Evolutionary conservation across 768 basidiomycete genomes (phyloP).

Genomic region (Butyriboletus loyo): DNA sequence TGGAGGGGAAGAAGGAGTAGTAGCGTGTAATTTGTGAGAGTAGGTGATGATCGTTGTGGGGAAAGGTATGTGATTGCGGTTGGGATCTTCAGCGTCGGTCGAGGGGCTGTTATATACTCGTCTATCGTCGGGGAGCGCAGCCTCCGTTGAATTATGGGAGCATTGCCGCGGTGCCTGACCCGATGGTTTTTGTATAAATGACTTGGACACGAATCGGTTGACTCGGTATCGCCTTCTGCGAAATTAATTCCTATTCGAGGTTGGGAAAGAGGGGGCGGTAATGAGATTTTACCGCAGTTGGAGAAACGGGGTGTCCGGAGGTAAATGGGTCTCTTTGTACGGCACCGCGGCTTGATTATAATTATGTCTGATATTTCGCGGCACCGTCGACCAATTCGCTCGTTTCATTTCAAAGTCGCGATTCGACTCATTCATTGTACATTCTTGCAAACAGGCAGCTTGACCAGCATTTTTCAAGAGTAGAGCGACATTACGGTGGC

Average conservation of each 20-base stretch:
- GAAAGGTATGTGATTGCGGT: slow-evolving; percentile 1
- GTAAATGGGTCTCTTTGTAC: background rate
- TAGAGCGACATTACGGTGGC: background rate
- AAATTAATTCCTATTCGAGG: slow-evolving; percentile 19
- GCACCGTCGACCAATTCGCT: background rate
- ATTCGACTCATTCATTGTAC: background rate
- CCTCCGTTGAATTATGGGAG: slow-evolving; percentile 20
- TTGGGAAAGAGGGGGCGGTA: background rate
- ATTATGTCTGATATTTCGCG: slow-evolving; percentile 2
- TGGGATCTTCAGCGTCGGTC: background rate
- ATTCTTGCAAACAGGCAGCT: too few species aligned
- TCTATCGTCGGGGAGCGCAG: slow-evolving; percentile 25
- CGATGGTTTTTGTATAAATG: background rate
- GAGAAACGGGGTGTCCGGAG: slow-evolving; percentile 18
- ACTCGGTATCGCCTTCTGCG: slow-evolving; percentile 18
- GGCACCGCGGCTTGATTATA: slow-evolving; percentile 3
- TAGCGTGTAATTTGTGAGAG: slow-evolving; percentile 19
- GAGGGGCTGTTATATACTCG: slow-evolving; percentile 15
- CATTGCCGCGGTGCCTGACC: slow-evolving; percentile 26
- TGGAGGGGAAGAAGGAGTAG: slow-evolving; percentile 6
- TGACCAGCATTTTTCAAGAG: background rate
- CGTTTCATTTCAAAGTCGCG: background rate
- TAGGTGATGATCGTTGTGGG: slow-evolving; percentile 10
- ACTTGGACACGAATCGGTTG: slow-evolving; percentile 12
- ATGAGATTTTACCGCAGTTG: background rate